Evolutionary conservation across 2,329 filamentous ascomycete genomes (phyloP).

Genomic region (Alternaria brassicicola): DNA sequence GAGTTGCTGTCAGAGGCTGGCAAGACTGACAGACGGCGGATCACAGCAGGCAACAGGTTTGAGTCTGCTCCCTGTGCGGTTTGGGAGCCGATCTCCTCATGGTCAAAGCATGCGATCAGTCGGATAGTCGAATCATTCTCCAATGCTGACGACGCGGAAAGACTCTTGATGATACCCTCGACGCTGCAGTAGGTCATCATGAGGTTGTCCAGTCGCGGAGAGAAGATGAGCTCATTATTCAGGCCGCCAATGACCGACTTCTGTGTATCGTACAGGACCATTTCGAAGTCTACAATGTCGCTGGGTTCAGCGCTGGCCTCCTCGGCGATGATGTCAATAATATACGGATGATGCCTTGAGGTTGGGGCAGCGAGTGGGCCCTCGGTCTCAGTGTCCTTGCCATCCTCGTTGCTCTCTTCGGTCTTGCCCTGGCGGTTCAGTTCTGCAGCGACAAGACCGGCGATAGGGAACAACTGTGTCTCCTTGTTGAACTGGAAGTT

Average conservation of each 20-base stretch:
- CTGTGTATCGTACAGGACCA: conserved; percentile 96
- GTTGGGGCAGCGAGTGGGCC: conserved; percentile 72
- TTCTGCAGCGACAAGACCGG: conserved; percentile 84
- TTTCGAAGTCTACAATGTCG: conserved; percentile 89
- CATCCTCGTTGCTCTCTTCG: conserved; percentile 55
- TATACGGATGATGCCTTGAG: conserved; percentile 85
- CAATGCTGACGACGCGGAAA: conserved; percentile 67
- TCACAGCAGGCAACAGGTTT: conserved; percentile 84
- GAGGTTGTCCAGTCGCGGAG: conserved; percentile 92
- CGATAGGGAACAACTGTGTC: conserved; percentile 91
- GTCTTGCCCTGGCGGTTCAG: conserved; percentile 74
- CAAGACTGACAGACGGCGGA: conserved; percentile 83
- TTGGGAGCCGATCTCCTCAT: conserved; percentile 93
- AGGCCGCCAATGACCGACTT: conserved; percentile 87
- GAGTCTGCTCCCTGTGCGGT: conserved; percentile 94
- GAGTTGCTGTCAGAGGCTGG: conserved; percentile 64
- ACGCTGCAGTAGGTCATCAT: conserved; percentile 96
- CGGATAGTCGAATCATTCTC: conserved; percentile 82
- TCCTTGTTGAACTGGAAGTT: conserved; percentile 97
- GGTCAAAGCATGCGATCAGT: conserved; percentile 93
- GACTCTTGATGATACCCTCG: conserved; percentile 80
- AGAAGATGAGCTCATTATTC: conserved; percentile 94
- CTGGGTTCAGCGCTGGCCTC: conserved; percentile 73
- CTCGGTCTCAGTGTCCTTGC: conserved; percentile 45
- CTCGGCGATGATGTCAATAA: conserved; percentile 83